Base-by-base conservation (phyloP, 192 early-diverging fungal species). In the Backusella luteola region DNA sequence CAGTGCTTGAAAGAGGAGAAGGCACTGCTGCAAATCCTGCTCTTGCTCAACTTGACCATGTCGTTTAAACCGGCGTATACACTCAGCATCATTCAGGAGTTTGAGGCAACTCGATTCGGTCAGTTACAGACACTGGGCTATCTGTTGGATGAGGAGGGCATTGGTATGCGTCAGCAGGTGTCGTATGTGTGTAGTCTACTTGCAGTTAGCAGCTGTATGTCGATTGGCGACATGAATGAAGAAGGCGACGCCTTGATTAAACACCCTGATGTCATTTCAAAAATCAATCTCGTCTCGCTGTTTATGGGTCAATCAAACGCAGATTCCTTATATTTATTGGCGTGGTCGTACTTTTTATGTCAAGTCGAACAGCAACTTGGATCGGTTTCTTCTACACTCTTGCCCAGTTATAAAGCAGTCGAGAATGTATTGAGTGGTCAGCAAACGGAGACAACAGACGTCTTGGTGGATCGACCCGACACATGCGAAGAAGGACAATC, bases 1-100 rank as follows among this genome's bases (percentile, higher is more conserved):
- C 86, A 87, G 23, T 76, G 73, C 0, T 42, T 87, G 32, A 80
- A 76, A 21, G 86, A 87, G 49, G 82, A 87, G 41, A 78, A 77
- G 15, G 77, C 78, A 0, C 52, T 87, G 5, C 39, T 87, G 21
- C 82, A 87, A 49, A 76, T 81, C 11, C 38, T 83, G 36, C 79
- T 85, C 34, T 66, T 87, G 17, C 67, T 71, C n/a, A 56, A 77
- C 34, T 52, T 71, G 23, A 41, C 53, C 53, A 19, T 34, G 23
- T 15, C 26, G 67, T 32, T 77, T 68, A 39, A 21, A 36, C 56
- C 74, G 73, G 15, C 23, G 38, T 5, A 17, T 32, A 36, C 70
- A 29, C 19, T 67, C 19, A 73, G 70, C 21, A 81, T 84, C 41
- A 84, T 74, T 21, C 77, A 87, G 38, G 68, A 79, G 36, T 82